Base-by-base conservation (phyloP, 139 green algal genomes). In the Volvox reticuliferus region DNA sequence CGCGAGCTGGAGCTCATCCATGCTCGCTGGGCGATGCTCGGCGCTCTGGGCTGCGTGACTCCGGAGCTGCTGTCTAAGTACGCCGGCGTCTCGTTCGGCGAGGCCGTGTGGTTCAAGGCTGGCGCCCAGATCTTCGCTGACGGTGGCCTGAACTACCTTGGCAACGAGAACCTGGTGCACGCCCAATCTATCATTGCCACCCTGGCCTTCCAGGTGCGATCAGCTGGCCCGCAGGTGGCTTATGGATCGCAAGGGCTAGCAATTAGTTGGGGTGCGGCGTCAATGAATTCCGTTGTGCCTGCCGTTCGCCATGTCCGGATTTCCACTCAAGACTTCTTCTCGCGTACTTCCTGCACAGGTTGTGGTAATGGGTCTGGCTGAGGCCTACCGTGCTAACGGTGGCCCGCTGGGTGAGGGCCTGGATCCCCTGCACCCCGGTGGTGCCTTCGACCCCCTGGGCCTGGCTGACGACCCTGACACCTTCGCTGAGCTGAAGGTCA, bases 11-110 rank as follows among this genome's bases (percentile, higher is more conserved):
- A 91, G 87, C 44, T 91, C n/a, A 91, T 91, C 94, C 98, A 99
- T 95, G 97, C 97, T 26, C 96, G 98, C 91, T 99, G 98, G 98
- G 98, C 98, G 35, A 98, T 99, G 97, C 96, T 99, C 19, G 98
- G 97, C 87, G 87, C 87, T 50, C 94, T 99, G 62, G 97, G 96
- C 89, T 98, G 94, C 94, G 68, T 98, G n/a, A 93, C 83, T 22
- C 91, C 93, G 76, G 93, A 96, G 93, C 92, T 96, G 86, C 91
- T 95, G 85, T 77, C 92, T 30, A 89, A 85, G 30, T 79, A 89
- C 84, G 81, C 81, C 81, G 92, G 94, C 77, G 82, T 92, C 16
- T 87, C 88, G 67, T 97, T 97, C 69, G 95, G 94, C 69, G 96
- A 95, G 86, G 88, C 96, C 71, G 93, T 98, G 16, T 99, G 98